Evolutionary conservation across 2,329 filamentous ascomycete species (phyloP).

Genomic region (Raffaelea deltoideospora): DNA sequence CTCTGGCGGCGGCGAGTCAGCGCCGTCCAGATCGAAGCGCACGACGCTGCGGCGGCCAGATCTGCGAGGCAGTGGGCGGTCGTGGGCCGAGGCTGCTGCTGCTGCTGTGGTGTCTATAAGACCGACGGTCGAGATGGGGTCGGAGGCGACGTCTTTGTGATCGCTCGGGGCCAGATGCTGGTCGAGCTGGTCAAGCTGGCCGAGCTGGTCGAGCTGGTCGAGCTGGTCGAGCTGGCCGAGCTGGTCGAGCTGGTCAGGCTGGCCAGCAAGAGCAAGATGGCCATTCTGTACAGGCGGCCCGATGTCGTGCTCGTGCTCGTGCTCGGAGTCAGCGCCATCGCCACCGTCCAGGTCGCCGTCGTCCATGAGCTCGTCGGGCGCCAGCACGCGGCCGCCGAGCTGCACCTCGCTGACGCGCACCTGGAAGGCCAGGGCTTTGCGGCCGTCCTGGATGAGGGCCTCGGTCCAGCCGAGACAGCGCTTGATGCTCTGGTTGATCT

Average conservation of each 20-base stretch:
- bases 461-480: conserved; percentile 83
- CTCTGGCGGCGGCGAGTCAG: neutral
- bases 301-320: neutral
- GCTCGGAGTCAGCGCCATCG: conserved; percentile 11
- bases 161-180: no score
- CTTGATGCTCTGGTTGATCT: conserved; percentile 88
- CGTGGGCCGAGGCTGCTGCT: neutral
- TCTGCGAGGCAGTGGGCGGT: no score
- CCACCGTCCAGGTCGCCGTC: conserved; percentile 17
- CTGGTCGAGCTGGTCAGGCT: neutral
- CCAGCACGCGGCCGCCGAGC: conserved; percentile 65
- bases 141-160: neutral
- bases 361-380: conserved; percentile 46
- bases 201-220: neutral
- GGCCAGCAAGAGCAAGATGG: no score
- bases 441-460: conserved; percentile 74
- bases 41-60: conserved; percentile 1
- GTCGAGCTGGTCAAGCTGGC: no score
- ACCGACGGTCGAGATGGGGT: neutral
- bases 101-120: no score
- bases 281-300: no score
- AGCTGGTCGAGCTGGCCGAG: neutral
- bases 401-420: conserved; percentile 67
- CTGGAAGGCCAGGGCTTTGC: conserved; percentile 71
- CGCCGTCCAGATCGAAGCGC: neutral